Evolutionary conservation across 2,329 filamentous ascomycete species (phyloP).

Genomic region (Domatiomyces globalis): DNA sequence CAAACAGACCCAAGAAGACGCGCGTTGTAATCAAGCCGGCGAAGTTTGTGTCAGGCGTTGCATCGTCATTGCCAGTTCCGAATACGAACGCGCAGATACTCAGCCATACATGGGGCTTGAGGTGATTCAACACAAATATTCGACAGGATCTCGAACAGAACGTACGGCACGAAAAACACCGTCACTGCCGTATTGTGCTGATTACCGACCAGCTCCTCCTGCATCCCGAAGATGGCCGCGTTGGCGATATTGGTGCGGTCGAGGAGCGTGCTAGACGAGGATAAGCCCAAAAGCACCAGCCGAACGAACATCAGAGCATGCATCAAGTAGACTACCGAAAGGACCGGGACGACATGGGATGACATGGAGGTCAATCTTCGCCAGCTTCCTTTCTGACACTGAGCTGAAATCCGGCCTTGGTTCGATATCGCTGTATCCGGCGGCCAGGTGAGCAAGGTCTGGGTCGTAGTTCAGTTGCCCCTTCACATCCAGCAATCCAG

Average conservation of each 20-base stretch:
- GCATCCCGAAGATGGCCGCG: conserved; percentile 53
- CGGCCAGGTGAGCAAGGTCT: conserved; percentile 15
- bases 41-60: conserved; percentile 67
- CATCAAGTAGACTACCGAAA: conserved; percentile 53
- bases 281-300: neutral
- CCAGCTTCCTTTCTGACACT: conserved; percentile 43
- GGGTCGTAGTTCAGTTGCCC: conserved; percentile 13
- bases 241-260: conserved; percentile 64
- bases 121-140: conserved; percentile 56
- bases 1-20: conserved; percentile 71
- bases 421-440: conserved; percentile 10
- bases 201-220: conserved; percentile 42
- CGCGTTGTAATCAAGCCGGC: conserved; percentile 60
- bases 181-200: conserved; percentile 64
- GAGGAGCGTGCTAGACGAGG: conserved; percentile 12
- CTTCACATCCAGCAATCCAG: too few relatives aligned
- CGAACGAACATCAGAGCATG: conserved; percentile 45
- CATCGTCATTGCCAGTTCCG: conserved; percentile 54
- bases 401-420: conserved; percentile 6
- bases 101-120: conserved; percentile 57
- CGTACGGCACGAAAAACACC: conserved; percentile 71
- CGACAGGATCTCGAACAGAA: conserved; percentile 53
- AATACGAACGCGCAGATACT: conserved; percentile 75
- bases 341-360: conserved; percentile 60
- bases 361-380: conserved; percentile 56